phyloP scores from a whole-genome alignment of 2,329 filamentous ascomycete species.

The Exophiala sp. region DNA sequence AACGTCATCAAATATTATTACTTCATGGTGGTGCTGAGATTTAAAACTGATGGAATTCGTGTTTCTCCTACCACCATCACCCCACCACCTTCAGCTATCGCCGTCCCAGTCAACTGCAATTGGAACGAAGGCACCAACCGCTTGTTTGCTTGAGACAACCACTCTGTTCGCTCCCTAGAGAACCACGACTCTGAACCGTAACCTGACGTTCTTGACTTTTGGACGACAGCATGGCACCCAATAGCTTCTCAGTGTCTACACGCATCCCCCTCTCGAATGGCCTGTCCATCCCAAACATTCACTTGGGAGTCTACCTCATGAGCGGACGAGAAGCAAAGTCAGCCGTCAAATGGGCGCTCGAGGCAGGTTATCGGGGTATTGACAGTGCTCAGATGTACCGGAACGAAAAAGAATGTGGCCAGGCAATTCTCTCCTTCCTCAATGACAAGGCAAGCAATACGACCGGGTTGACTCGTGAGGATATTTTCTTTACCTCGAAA shows the following conservation, averaged over 20 bases:
- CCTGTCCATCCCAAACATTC: constrained; percentile 62
- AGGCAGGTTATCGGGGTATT: constrained; percentile 38
- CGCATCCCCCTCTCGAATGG: constrained; percentile 56
- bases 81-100: no score
- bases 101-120: no score
- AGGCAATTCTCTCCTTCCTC: constrained; percentile 57
- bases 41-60: no score
- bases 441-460: constrained; percentile 41
- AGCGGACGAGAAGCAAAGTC: constrained; percentile 54
- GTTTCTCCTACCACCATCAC: no score
- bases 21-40: no score
- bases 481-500: constrained; percentile 77
- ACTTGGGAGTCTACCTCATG: constrained; percentile 69
- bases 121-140: no score
- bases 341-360: constrained; percentile 54
- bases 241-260: constrained; percentile 24
- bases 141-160: neutral
- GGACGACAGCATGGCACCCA: constrained; percentile 20
- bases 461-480: constrained; percentile 53
- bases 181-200: no score
- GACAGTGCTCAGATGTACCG: constrained; percentile 61
- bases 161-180: neutral
- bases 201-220: neutral
- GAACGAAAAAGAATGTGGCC: constrained; percentile 66
- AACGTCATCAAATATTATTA: no score